Conservation (phyloP, 2,329 filamentous ascomycete genomes). For the Aspergillus fijiensis region DNA sequence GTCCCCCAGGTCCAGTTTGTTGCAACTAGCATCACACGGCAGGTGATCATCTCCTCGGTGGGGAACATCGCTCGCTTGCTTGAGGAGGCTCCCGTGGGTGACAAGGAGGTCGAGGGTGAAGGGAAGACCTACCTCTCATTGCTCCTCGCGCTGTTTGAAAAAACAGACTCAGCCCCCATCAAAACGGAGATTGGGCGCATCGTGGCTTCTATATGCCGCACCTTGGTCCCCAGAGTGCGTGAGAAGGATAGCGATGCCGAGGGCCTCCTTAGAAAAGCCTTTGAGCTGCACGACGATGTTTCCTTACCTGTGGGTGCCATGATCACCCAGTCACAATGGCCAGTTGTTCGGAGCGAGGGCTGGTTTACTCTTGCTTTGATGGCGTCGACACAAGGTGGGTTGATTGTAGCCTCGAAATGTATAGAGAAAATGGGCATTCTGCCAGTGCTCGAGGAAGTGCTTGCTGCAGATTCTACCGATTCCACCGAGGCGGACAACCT, state of each 20-base stretch:
- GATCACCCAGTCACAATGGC: constrained; percentile 48
- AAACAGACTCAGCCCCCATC: constrained; percentile 45
- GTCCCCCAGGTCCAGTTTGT: constrained; percentile 48
- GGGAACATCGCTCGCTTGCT: constrained; percentile 42
- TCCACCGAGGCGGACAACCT: constrained; percentile 23
- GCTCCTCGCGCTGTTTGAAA: constrained; percentile 43
- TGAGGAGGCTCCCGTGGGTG: constrained; percentile 28
- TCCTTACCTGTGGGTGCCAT: constrained; percentile 45
- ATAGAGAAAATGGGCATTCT: constrained; percentile 37
- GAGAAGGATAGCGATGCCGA: constrained; percentile 24
- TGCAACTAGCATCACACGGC: constrained; percentile 43
- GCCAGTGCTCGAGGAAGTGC: constrained; percentile 33
- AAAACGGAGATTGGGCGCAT: constrained; percentile 50
- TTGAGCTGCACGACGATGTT: constrained; percentile 36
- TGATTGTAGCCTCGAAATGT: constrained; percentile 34
- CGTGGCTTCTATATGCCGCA: constrained; percentile 47
- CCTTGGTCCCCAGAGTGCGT: constrained; percentile 31
- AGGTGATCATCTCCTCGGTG: constrained; percentile 38
- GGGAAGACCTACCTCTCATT: constrained; percentile 41
- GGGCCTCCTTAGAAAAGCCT: constrained; percentile 34
- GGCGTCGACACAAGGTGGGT: constrained; percentile 37
- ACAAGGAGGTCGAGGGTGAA: constrained; percentile 28
- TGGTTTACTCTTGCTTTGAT: constrained; percentile 52
- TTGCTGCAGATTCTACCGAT: constrained; percentile 24
- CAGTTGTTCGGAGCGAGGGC: constrained; percentile 49